Percentiles rank a stretch among this genome's conserved stretches.
Evolutionary conservation across 192 early-diverging fungal species (phyloP).

Genomic region (Linnemannia hyalina): DNA sequence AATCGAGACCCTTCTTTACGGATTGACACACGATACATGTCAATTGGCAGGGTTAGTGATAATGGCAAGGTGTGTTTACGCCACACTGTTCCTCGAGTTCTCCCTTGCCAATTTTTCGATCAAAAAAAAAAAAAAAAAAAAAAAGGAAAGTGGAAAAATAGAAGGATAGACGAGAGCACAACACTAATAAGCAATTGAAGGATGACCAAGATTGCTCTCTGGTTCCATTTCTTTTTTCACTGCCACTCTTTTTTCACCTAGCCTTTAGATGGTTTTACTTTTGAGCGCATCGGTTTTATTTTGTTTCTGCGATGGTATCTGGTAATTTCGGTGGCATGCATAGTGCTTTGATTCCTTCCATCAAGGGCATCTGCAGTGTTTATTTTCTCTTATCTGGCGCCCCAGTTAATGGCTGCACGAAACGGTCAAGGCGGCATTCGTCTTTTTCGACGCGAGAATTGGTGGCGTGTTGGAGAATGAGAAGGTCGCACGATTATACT

Average conservation of each 20-base stretch:
- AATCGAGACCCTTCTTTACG: no score
- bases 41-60: no score
- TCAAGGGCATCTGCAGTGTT: no score
- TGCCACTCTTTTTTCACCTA: background rate
- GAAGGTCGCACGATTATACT: background rate
- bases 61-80: background rate
- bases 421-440: background rate
- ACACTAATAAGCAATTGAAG: background rate
- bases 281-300: background rate
- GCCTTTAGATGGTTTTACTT: background rate
- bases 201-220: conserved; percentile 3
- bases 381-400: no score
- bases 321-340: no score
- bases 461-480: background rate
- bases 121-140: background rate
- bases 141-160: background rate
- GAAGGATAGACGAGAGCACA: background rate
- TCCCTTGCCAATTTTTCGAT: background rate
- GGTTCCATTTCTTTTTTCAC: background rate
- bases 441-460: background rate
- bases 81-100: background rate
- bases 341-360: no score
- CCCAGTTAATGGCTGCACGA: no score
- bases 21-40: no score
- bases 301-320: background rate